Base-by-base conservation (phyloP, 495 filamentous ascomycete species). In the Neurospora sp. region DNA sequence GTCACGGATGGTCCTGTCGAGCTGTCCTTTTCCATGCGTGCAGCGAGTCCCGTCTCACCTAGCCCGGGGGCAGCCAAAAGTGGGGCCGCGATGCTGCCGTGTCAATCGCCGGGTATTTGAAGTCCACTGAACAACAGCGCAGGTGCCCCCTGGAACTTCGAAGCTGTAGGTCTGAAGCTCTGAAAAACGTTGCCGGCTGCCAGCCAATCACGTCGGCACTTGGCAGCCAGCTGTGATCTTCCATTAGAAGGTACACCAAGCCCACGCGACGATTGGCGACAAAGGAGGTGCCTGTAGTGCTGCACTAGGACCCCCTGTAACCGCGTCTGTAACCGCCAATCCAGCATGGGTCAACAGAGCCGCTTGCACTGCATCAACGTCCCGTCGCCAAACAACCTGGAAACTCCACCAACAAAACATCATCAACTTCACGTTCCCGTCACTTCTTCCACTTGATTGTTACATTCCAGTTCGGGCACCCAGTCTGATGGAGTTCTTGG, bases 401-500 rank as follows among this genome's bases (percentile, higher is more conserved):
- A 4, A 53, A 53, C 45, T 53, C 45, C 45, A 53, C 45, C 27
- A 53, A 53, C 45, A 22, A 53, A 53, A 22, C 45, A 27, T 53
- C 45, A 22, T 59, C 48, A 27, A 42, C 40, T 14, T 41, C 12
- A 12, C 16, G 40, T 12, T 4, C 40, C 14, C 14, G 40, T 42
- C 40, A 42, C 40, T 42, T 42, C 14, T 16, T 14, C 20, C 3
- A 22, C n/a, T 48, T 48, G n/a, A 48, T 20, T 14, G 0, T 27
- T 42, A 70, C 35, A 70, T 42, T 42, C 39, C 69, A 40, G 20
- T 27, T 48, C 20, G 22, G 35, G 38, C 42, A 53, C 40, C 70
- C 70, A 61, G 27, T 20, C 44, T 45, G 53, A 72, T 72, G 75
- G 75, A 71, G 75, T 76, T 37, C 16, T 16, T 16, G 12, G 31